These are phyloP conservation scores for Trichophyton simii DNA, from an alignment of 2,329 filamentous ascomycete species.

Conservation along the genomic window DNA sequence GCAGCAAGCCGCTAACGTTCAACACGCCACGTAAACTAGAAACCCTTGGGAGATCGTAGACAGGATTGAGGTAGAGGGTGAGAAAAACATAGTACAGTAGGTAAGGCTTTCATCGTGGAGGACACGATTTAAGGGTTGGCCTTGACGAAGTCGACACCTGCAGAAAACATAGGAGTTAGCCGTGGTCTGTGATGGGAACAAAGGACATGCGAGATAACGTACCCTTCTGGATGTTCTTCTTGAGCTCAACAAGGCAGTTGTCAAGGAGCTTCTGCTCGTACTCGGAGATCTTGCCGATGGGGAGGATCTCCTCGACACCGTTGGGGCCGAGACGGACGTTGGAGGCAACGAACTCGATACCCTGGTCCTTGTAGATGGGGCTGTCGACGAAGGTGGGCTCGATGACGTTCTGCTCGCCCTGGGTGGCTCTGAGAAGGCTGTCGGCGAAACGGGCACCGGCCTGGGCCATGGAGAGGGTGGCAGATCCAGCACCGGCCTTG, in stretches of 20 bases:
- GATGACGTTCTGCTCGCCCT: constrained; percentile 87
- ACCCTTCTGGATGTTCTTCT: constrained; percentile 86
- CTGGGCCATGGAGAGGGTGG: constrained; percentile 98
- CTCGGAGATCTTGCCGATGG: constrained; percentile 70
- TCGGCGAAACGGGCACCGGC: constrained; percentile 78
- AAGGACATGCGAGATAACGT: constrained; percentile 5
- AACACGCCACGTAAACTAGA: background rate
- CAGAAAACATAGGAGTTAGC: background rate
- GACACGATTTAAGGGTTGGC: constrained; percentile 38
- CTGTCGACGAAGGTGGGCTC: constrained; percentile 97
- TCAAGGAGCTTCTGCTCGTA: constrained; percentile 84
- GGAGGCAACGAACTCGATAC: constrained; percentile 92
- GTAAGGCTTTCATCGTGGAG: background rate
- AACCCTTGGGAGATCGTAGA: background rate
- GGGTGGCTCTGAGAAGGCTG: constrained; percentile 78
- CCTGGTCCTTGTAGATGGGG: constrained; percentile 96
- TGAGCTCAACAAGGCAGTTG: constrained; percentile 56
- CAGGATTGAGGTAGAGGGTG: background rate
- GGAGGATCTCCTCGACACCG: constrained; percentile 87
- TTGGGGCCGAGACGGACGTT: constrained; percentile 91
- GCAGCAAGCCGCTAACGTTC: background rate
- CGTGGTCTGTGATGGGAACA: background rate
- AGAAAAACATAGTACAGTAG: background rate
- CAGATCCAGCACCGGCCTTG: constrained; percentile 94
- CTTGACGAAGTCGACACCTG: constrained; percentile 49